These are phyloP conservation scores for Saccharomycopsis capsularis DNA, from an alignment of 805 yeast species.

Conservation along the genomic window DNA sequence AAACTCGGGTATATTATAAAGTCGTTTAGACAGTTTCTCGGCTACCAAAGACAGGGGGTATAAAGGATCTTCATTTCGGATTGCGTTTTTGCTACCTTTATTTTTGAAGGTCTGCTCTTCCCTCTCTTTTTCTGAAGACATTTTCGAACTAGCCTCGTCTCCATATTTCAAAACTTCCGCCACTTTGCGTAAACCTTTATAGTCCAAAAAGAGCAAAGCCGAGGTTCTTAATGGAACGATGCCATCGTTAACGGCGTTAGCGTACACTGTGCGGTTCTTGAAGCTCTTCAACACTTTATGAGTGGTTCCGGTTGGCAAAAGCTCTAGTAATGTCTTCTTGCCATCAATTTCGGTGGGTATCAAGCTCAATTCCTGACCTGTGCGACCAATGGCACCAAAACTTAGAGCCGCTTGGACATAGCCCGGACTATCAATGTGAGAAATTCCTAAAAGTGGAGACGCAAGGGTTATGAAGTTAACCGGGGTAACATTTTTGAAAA, in stretches of 20 bases:
- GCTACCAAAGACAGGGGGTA: not conserved
- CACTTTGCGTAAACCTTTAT: conserved; percentile 40
- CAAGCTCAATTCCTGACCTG: conserved; percentile 73
- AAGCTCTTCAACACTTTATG: conserved; percentile 51
- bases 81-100: conserved; percentile 1
- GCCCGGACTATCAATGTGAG: conserved; percentile 66
- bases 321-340: conserved; percentile 45
- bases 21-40: conserved; percentile 9
- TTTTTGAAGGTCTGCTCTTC: conserved; percentile 3
- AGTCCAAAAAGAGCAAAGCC: conserved; percentile 61
- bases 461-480: conserved; percentile 68
- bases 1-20: conserved; percentile 6
- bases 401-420: conserved; percentile 62
- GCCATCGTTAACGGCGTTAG: conserved; percentile 73
- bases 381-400: conserved; percentile 71
- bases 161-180: conserved; percentile 32
- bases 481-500: conserved; percentile 53
- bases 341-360: conserved; percentile 35
- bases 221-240: conserved; percentile 75
- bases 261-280: conserved; percentile 61
- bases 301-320: conserved; percentile 65
- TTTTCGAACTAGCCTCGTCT: conserved; percentile 20
- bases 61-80: not conserved
- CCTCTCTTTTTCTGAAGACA: conserved; percentile 12
- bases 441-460: conserved; percentile 68